Conservation (phyloP, 345 rosid genomes). For the Brassica cretica region DNA sequence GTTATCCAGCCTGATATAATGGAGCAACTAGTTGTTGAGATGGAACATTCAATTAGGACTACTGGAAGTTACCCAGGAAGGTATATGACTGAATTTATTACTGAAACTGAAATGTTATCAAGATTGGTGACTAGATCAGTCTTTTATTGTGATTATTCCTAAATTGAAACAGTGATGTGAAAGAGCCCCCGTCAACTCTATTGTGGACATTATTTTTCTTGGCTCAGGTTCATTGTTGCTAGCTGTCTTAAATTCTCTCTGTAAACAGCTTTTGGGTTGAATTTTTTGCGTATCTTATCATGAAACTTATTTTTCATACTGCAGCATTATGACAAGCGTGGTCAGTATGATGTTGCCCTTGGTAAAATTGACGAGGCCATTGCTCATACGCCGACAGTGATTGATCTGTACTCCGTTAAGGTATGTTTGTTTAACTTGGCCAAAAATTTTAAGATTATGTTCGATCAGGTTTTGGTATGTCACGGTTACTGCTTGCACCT, state of each 20-base stretch:
- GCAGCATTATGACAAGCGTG: constrained; percentile 98
- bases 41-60: constrained; percentile 75
- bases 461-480: background rate
- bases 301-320: constrained; percentile 21
- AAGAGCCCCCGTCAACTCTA: constrained; percentile 92
- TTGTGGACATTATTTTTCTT: constrained; percentile 89
- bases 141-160: background rate
- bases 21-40: constrained; percentile 77
- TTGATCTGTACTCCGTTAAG: constrained; percentile 93
- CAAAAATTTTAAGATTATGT: background rate
- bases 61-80: constrained; percentile 78
- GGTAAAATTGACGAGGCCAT: constrained; percentile 89
- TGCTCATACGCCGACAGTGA: constrained; percentile 93
- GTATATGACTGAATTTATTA: constrained; percentile 44
- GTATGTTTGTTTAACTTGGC: constrained; percentile 44
- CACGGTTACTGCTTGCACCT: constrained; percentile 9
- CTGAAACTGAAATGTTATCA: background rate
- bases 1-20: constrained; percentile 75
- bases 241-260: constrained; percentile 21
- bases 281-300: constrained; percentile 11
- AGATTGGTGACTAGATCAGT: background rate
- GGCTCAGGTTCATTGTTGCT: constrained; percentile 75
- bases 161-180: constrained; percentile 63
- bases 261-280: constrained; percentile 7
- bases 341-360: constrained; percentile 75